Evolutionary conservation across 2,329 filamentous ascomycete genomes (phyloP), one percentile per base, ranked within the genome.

Genomic region (Thyridium curvatum): DNA sequence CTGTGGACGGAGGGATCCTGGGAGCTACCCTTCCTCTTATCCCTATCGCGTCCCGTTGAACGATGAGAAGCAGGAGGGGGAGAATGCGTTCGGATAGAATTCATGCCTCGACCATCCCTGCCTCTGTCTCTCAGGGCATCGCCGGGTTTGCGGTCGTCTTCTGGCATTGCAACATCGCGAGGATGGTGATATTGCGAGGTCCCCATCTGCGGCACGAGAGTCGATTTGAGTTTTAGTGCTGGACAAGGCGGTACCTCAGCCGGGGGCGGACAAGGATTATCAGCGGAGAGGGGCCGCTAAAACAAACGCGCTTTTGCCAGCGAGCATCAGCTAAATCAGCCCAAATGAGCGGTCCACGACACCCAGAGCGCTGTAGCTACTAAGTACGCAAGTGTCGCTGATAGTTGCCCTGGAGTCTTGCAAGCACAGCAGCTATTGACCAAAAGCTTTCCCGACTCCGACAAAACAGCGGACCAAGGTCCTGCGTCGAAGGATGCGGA

Each of bases 161-260:
- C 56, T 59, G 60, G 60, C 60, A 66, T 62, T 46, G 59, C 58
- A 59, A 53, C 60, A 61, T 65, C 52, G 54, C 58, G 59, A 51
- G 51, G 48, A 49, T 43, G 48, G 48, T 44, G 39, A 35, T 32
- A 43, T 21, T 21, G 34, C 33, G 39, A 47, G 44, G 46, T 50
- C 41, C 46, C 50, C 51, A 53, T 55, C 10, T 32, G 50, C 48
- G 35, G 49, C 45, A 49, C 44, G 45, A 46, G 47, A 44, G 43
- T 51, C 52, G 51, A 49, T 55, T 54, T 53, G 49, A 46, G 40
- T 49, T 55, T 54, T 52, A 49, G 51, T 51, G 47, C 40, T 45
- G 42, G 41, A 17, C 41, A 38, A 32, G 39, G 41, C 37, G 46
- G 50, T 40, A 41, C 12, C 44, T 43, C 43, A 48, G 47, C 49